Evolutionary conservation across 2,329 filamentous ascomycete genomes (phyloP).

Genomic region (Penicillium vulpinum): DNA sequence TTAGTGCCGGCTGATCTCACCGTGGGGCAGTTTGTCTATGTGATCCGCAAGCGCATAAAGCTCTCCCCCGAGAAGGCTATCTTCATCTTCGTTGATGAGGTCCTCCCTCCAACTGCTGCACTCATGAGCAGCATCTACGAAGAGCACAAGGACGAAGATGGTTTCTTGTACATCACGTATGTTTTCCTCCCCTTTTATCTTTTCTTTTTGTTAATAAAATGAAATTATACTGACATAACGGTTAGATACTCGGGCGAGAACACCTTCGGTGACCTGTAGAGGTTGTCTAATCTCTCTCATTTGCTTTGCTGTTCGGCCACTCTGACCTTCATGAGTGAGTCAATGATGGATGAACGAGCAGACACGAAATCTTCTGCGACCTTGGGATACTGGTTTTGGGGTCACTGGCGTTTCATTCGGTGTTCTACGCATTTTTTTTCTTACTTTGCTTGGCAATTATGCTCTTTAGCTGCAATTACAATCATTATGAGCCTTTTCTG

Average conservation of each 20-base stretch:
- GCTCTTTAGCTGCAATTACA: conserved; percentile 16
- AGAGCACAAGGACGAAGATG: conserved; percentile 89
- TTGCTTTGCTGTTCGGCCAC: conserved; percentile 13
- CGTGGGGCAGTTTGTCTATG: conserved; percentile 99
- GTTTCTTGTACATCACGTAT: conserved; percentile 97
- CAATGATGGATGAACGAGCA: conserved; percentile 1
- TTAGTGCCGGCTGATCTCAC: conserved; percentile 96
- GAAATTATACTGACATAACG: conserved; percentile 26
- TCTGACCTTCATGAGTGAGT: neutral
- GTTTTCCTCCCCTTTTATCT: conserved; percentile 38
- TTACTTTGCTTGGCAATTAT: conserved; percentile 17
- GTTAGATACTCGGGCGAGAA: conserved; percentile 92
- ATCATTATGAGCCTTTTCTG: conserved; percentile 1
- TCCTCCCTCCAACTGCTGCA: conserved; percentile 91
- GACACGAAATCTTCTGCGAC: conserved; percentile 10
- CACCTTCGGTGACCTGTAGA: conserved; percentile 71
- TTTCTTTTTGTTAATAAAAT: neutral
- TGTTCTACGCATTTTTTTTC: conserved; percentile 21
- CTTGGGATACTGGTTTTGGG: conserved; percentile 15
- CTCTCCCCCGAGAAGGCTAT: conserved; percentile 99
- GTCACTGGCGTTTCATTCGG: conserved; percentile 25
- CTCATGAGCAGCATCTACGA: conserved; percentile 99
- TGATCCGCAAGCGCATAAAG: conserved; percentile 99
- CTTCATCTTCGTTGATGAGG: conserved; percentile 99
- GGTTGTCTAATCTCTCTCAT: conserved; percentile 10